phyloP scores from a whole-genome alignment of 2,329 filamentous ascomycete genomes.

The Pseudogymnoascus sp. region DNA sequence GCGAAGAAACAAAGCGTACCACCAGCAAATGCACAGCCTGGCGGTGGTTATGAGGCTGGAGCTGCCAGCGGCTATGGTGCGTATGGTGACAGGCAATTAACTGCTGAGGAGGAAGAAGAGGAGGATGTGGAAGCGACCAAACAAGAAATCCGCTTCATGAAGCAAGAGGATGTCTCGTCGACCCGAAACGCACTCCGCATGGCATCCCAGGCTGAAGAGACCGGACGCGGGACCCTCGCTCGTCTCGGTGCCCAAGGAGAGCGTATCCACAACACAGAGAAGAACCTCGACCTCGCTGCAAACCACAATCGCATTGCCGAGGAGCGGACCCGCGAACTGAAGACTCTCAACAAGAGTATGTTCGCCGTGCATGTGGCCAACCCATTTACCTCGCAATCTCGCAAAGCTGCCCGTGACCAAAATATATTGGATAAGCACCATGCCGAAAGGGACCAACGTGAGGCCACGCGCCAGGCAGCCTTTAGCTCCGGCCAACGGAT shows the following conservation, averaged over 20 bases:
- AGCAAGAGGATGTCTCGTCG: conserved; percentile 68
- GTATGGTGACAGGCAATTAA: conserved; percentile 68
- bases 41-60: conserved; percentile 23
- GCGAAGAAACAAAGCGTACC: conserved; percentile 21
- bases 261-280: conserved; percentile 72
- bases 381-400: conserved; percentile 65
- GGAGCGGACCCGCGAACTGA: conserved; percentile 74
- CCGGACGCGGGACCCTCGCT: conserved; percentile 63
- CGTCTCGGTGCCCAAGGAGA: conserved; percentile 73
- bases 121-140: conserved; percentile 66
- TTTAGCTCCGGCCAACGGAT: conserved; percentile 46
- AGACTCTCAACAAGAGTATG: conserved; percentile 83
- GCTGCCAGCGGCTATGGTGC: conserved; percentile 36
- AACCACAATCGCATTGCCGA: conserved; percentile 70
- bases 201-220: conserved; percentile 62
- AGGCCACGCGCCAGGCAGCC: conserved; percentile 51
- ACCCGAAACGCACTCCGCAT: conserved; percentile 63
- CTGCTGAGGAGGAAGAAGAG: conserved; percentile 67
- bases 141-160: conserved; percentile 66
- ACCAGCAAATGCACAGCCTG: conserved; percentile 20
- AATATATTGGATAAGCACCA: conserved; percentile 63
- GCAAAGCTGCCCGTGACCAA: conserved; percentile 57
- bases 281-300: conserved; percentile 72
- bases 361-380: conserved; percentile 76
- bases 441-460: conserved; percentile 56